A percentile compares a stretch with the other conserved stretches of the same genome.
Conservation (phyloP, 1,284 basidiomycete species). For the Amylostereum areolatum region DNA sequence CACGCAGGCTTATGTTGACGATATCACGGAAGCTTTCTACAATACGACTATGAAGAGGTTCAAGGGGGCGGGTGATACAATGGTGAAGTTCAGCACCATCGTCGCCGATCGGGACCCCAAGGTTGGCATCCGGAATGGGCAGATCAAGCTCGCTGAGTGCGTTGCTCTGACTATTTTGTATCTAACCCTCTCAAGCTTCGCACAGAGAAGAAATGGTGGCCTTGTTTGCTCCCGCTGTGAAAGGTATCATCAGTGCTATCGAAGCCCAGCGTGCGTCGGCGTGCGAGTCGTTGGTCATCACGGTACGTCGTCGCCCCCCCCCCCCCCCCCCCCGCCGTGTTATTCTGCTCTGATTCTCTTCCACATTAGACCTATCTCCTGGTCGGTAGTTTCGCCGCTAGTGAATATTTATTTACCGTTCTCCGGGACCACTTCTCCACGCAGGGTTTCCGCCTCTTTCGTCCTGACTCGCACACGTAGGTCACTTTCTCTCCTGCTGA, state of each 20-base stretch:
- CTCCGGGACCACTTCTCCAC: constrained; percentile 27
- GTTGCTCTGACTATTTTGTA: neutral
- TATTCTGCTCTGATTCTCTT: constrained; percentile 4
- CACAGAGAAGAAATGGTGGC: constrained; percentile 32
- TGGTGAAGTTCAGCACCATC: constrained; percentile 42
- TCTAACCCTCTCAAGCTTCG: neutral
- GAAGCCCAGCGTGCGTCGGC: constrained; percentile 21
- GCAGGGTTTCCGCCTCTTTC: constrained; percentile 23
- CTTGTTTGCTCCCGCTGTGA: constrained; percentile 34
- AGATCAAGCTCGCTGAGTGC: constrained; percentile 40
- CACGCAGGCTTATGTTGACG: constrained; percentile 29
- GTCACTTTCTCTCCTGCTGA: constrained; percentile 11
- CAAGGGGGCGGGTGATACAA: constrained; percentile 35
- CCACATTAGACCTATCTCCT: constrained; percentile 26
- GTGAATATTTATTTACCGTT: constrained; percentile 38
- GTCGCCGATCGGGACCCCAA: constrained; percentile 36
- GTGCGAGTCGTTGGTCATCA: constrained; percentile 29
- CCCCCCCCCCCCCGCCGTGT: neutral
- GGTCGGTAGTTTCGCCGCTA: constrained; percentile 46
- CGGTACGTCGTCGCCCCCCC: neutral
- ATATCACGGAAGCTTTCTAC: constrained; percentile 43
- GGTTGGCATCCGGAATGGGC: constrained; percentile 39
- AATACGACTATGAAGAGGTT: constrained; percentile 45
- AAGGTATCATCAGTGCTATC: constrained; percentile 31
- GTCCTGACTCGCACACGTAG: constrained; percentile 35